phyloP scores from a whole-genome alignment of 2,329 filamentous ascomycete genomes.

The Aurifilum marmelostoma region DNA sequence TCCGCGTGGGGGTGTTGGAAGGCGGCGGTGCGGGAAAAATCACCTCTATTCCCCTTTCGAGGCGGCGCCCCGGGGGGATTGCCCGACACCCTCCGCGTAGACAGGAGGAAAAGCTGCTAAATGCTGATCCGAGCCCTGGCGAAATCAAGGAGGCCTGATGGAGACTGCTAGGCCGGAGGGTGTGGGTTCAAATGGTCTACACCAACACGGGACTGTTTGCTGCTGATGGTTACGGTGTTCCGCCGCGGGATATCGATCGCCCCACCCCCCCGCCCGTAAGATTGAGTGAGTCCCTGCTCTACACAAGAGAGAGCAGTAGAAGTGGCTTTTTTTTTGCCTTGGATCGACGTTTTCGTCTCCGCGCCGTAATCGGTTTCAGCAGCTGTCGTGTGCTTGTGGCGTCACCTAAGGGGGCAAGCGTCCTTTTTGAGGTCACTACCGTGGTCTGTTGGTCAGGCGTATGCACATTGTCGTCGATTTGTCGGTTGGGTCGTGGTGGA shows the following conservation, averaged over 20 bases:
- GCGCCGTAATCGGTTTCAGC: neutral
- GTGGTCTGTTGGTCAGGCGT: neutral
- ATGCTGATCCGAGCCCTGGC: neutral
- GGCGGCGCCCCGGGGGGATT: neutral
- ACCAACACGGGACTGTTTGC: neutral
- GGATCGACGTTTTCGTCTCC: neutral
- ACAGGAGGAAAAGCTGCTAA: neutral
- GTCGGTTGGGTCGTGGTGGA: neutral
- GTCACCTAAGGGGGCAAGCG: neutral
- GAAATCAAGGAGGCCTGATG: constrained; percentile 1
- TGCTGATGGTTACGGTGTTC: neutral
- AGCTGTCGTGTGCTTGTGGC: constrained; percentile 5
- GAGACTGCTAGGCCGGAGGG: neutral
- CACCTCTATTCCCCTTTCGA: constrained; percentile 2
- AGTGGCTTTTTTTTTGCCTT: neutral
- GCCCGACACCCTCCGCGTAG: neutral
- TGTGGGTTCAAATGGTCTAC: neutral
- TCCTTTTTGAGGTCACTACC: neutral
- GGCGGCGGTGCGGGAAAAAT: neutral
- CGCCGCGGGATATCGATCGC: neutral
- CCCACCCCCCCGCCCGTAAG: neutral
- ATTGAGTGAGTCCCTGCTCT: neutral
- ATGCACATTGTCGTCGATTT: neutral
- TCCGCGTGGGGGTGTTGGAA: constrained; percentile 3
- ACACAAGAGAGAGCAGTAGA: too few species aligned